Percentiles rank a stretch among this genome's conserved stretches.
Evolutionary conservation across 2,329 filamentous ascomycete genomes (phyloP).

Genomic region (Acarospora socialis): DNA sequence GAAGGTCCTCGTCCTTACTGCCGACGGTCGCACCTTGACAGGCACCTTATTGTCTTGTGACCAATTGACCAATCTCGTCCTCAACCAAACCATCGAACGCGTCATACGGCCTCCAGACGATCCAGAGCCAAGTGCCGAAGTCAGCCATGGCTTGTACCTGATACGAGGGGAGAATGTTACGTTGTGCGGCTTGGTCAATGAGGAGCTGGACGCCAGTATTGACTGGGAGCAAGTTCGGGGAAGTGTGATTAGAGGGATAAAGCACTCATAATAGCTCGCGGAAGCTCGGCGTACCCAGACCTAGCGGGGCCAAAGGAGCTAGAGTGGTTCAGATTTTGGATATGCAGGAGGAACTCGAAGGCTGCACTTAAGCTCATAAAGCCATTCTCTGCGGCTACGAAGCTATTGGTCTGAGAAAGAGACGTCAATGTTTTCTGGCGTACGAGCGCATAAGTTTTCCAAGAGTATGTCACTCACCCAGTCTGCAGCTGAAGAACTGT

Average conservation of each 20-base stretch:
- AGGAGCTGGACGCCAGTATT: constrained; percentile 75
- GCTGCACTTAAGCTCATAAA: no score
- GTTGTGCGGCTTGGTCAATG: constrained; percentile 77
- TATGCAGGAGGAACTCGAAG: no score
- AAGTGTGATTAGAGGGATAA: constrained; percentile 67
- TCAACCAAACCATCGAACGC: constrained; percentile 71
- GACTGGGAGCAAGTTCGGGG: constrained; percentile 88
- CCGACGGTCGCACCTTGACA: constrained; percentile 74
- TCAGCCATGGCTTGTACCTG: constrained; percentile 76
- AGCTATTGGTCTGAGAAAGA: no score
- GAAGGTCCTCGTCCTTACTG: constrained; percentile 81
- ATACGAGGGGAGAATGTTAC: constrained; percentile 92
- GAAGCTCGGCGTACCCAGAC: no score
- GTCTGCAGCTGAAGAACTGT: no score
- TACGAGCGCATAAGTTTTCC: no score
- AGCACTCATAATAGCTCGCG: constrained; percentile 48
- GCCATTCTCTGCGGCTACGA: no score
- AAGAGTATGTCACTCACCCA: no score
- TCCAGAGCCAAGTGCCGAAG: constrained; percentile 62
- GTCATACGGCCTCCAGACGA: constrained; percentile 81
- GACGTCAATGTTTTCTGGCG: no score
- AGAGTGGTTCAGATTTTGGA: no score
- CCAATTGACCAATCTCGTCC: constrained; percentile 82
- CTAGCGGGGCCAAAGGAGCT: no score
- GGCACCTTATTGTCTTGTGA: constrained; percentile 78